These are phyloP conservation scores for Cryphonectria parasitica DNA, from an alignment of 2,329 filamentous ascomycete genomes.

Conservation along the genomic window DNA sequence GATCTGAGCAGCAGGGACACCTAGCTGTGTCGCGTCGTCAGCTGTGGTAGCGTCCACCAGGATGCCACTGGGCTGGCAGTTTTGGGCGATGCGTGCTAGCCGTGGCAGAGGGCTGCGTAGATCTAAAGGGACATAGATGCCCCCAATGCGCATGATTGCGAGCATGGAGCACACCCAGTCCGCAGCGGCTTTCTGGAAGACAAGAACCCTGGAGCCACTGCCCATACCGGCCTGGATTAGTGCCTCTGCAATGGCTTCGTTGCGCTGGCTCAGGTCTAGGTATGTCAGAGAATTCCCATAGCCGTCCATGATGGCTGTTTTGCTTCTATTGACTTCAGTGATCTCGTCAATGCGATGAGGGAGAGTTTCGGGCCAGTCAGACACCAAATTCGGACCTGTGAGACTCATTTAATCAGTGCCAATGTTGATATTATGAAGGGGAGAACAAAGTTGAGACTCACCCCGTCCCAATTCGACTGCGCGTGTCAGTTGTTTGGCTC, in stretches of 20 bases:
- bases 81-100: constrained; percentile 36
- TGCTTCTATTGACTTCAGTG: not conserved
- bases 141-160: constrained; percentile 45
- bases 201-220: not conserved
- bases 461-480: not conserved
- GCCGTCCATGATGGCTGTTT: not conserved
- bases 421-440: not conserved
- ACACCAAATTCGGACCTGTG: not conserved
- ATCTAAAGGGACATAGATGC: constrained; percentile 48
- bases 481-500: not conserved
- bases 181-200: constrained; percentile 11
- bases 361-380: not conserved
- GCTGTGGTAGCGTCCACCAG: not conserved
- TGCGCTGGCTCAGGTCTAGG: not conserved
- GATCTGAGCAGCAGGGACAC: not conserved
- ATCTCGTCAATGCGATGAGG: not conserved
- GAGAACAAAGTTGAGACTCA: not conserved
- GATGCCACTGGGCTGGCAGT: not conserved
- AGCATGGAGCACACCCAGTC: constrained; percentile 45
- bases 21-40: not conserved
- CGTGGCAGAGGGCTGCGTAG: constrained; percentile 36
- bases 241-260: not conserved
- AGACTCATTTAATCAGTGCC: not conserved
- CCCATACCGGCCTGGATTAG: not conserved
- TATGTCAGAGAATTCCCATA: not conserved